These are phyloP conservation scores for Ilex asprella DNA, from an alignment of 257 asterid species.

Conservation along the genomic window DNA sequence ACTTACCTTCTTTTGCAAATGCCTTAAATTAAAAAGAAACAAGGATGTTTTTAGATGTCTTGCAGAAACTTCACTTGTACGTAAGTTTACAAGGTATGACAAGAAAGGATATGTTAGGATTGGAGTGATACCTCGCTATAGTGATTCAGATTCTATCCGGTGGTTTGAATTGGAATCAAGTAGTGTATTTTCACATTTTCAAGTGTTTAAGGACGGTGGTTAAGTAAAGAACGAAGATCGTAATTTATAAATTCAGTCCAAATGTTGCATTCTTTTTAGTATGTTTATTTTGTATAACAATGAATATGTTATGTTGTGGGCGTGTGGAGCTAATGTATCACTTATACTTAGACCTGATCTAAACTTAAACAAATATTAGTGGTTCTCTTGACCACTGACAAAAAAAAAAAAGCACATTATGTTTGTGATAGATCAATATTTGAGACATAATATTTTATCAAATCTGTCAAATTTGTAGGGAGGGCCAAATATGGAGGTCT, in stretches of 20 bases:
- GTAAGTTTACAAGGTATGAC: conserved; percentile 45
- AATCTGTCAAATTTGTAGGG: conserved; percentile 22
- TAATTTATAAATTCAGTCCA: too few relatives aligned
- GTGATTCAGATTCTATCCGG: conserved; percentile 47
- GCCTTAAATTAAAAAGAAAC: background rate
- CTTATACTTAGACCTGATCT: conserved; percentile 62
- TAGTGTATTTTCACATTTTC: conserved; percentile 52
- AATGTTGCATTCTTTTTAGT: background rate
- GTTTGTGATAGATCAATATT: background rate
- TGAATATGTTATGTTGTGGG: conserved; percentile 45
- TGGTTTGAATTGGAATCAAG: conserved; percentile 70
- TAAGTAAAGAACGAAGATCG: conserved; percentile 30
- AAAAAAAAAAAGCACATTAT: background rate
- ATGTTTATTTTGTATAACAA: background rate
- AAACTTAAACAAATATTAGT: conserved; percentile 40
- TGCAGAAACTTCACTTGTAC: background rate
- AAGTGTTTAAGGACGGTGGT: conserved; percentile 57
- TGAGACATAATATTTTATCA: background rate
- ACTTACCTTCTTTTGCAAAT: background rate
- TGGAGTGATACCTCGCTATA: conserved; percentile 78
- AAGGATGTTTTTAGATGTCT: background rate
- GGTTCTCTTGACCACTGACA: conserved; percentile 30
- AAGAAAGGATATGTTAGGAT: conserved; percentile 49
- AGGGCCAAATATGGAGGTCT: conserved; percentile 60
- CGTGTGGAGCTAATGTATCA: conserved; percentile 33